phyloP scores from a whole-genome alignment of 345 rosid genomes.

The Anastatica hierochuntica region DNA sequence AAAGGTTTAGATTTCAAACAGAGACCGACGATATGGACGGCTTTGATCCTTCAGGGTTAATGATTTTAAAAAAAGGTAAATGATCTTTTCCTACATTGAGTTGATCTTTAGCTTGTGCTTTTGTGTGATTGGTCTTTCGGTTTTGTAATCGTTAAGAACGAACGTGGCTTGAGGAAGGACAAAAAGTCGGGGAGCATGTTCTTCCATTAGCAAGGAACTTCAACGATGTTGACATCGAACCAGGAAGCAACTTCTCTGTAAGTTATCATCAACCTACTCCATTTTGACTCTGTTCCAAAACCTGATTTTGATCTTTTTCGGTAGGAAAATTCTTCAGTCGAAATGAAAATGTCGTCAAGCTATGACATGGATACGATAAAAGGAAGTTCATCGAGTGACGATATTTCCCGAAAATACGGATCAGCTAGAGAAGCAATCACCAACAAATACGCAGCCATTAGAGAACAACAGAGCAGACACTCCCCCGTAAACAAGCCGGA shows the following conservation, averaged over 20 bases:
- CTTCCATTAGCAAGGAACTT: conserved; percentile 88
- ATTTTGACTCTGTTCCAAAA: not conserved
- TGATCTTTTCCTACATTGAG: not conserved
- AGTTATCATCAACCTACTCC: conserved; percentile 3
- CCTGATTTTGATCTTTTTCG: not conserved
- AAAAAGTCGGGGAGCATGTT: conserved; percentile 78
- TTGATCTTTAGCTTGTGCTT: not conserved
- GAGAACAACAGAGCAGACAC: conserved; percentile 46
- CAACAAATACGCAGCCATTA: conserved; percentile 75
- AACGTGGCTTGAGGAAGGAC: conserved; percentile 84
- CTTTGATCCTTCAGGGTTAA: conserved; percentile 86
- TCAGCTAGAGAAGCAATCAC: conserved; percentile 73
- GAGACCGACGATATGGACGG: conserved; percentile 86
- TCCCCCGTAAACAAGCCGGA: conserved; percentile 36
- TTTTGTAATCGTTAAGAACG: conserved; percentile 40
- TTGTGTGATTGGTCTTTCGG: not conserved
- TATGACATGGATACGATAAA: conserved; percentile 27
- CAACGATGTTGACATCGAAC: conserved; percentile 58
- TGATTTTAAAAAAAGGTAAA: conserved; percentile 80
- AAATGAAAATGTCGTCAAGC: conserved; percentile 50
- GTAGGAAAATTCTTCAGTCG: conserved; percentile 59
- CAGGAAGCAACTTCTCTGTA: conserved; percentile 41
- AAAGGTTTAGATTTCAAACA: conserved; percentile 70
- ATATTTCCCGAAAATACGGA: conserved; percentile 51
- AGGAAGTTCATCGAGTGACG: conserved; percentile 45